Base-by-base conservation (phyloP, 768 basidiomycete genomes). In the Wakefieldia striispora region DNA sequence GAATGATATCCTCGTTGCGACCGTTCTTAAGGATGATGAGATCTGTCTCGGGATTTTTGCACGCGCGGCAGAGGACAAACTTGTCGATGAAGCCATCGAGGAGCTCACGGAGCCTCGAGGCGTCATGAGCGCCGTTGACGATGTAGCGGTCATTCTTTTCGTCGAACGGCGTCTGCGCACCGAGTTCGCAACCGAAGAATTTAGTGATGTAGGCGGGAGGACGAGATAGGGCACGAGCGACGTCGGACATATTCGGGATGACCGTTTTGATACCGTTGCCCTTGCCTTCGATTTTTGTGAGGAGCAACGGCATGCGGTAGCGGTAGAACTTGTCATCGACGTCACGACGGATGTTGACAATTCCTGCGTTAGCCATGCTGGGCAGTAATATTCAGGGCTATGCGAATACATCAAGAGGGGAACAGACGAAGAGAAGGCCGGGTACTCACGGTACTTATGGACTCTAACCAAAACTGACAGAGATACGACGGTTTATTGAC, bases 241-340 rank as follows among this genome's bases (percentile, higher is more conserved):
- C 88, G 70, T 98, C 97, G 52, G 91, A 83, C 93, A 99, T 97
- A 74, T 99, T 99, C 17, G 95, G 95, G 46, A 97, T 74, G 65
- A 99, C 95, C 40, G 97, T 99, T 77, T 99, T 99, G 74, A 99
- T 98, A 62, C 97, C 97, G 69, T 99, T 99, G 53, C 97, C 97
- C 71, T 94, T 95, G 62, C 97, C 97, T 74, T 99, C 97, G 31
- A 98, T 94, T 77, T 98, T 98, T 55, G 89, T 95, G 56, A 82
- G 79, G 54, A 99, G 82, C 51, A 94, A 68, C 48, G 97, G 97
- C 97, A 99, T 99, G 57, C 92, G 89, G 80, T 94, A 94, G 59
- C 91, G 91, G 70, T 95, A 95, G 69, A 94, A 95, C 72, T 91
- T 91, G 78, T 95, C 91, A 74, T 93, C 90, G 76, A 95, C 91